These are phyloP conservation scores for Hyaloscypha finlandica DNA, from an alignment of 495 filamentous ascomycete species.

Conservation along the genomic window DNA sequence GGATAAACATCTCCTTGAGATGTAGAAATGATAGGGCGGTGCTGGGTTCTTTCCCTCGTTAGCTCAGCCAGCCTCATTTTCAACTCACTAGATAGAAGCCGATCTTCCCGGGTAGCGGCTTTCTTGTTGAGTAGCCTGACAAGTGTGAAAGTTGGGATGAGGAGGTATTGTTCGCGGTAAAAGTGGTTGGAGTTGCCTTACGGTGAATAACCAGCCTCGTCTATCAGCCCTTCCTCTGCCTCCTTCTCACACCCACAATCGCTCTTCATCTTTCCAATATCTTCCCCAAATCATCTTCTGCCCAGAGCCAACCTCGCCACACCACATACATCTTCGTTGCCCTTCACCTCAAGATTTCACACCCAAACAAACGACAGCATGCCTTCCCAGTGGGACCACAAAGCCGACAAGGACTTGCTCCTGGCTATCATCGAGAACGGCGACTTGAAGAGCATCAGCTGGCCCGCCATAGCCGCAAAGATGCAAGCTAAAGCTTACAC, in stretches of 20 bases:
- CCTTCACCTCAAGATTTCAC: constrained; percentile 29
- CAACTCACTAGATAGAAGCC: not conserved
- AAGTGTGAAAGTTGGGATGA: not conserved
- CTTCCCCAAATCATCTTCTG: constrained; percentile 22
- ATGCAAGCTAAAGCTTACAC: constrained; percentile 33
- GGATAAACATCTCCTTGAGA: not conserved
- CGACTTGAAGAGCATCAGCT: constrained; percentile 24
- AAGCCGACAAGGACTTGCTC: constrained; percentile 33
- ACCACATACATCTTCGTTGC: not conserved
- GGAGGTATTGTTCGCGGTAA: not conserved
- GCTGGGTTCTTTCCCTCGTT: not conserved
- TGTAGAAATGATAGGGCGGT: constrained; percentile 8
- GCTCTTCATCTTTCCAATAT: constrained; percentile 27
- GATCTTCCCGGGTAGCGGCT: not conserved
- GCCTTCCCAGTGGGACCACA: constrained; percentile 32
- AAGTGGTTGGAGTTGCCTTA: constrained; percentile 6
- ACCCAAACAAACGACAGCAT: not conserved
- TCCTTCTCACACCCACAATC: not conserved
- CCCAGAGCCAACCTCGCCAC: not conserved
- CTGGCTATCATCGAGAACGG: constrained; percentile 29
- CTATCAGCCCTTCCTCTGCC: not conserved
- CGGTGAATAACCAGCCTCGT: constrained; percentile 4
- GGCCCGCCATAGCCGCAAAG: constrained; percentile 30
- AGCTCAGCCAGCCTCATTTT: constrained; percentile 4
- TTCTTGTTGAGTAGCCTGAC: not conserved